Base-by-base conservation (phyloP, 2,329 filamentous ascomycete species). In the Daldinia sp. region DNA sequence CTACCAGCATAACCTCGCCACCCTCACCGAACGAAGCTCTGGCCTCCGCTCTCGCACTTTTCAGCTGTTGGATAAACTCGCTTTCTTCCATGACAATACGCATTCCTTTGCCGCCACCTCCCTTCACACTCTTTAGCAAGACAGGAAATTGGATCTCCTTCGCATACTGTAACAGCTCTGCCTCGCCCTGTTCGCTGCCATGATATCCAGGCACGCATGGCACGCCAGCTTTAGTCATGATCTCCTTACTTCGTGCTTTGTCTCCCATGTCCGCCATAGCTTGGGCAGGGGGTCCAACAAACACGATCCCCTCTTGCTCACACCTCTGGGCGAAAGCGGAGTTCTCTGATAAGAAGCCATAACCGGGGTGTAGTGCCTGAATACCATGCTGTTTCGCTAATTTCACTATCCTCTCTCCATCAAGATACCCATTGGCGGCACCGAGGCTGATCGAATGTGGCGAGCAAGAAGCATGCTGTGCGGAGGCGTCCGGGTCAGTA, bases 141-240 rank as follows among this genome's bases (percentile, higher is more conserved):
- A 94, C 90, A 12, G 90, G 90, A 72, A 90, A 92, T 30, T 84
- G 84, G 72, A 92, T 84, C 71, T 92, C 89, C 74, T 87, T 88
- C 6, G 96, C 95, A 78, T 95, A 89, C 9, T 84, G 82, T 62
- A 93, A 78, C 28, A 91, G 79, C 72, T 88, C 80, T 62, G 82
- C 79, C 53, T 87, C 84, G 55, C 91, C 89, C 82, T 99, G 96
- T 59, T 97, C 93, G 0, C 85, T 76, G 18, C 96, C 96, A 78
- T 98, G 96, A 76, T 99, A 99, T 0, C 96, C 96, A 0, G 96
- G 96, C 55, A 99, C 96, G 76, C 96, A 98, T 4, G 94, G 94
- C 3, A 99, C 96, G 7, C 94, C 93, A n/a, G 96, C 95, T 4
- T 89, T 89, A 37, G 89, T 93, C 96, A 99, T 98, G 77, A 99